These are phyloP conservation scores for Andrographis paniculata DNA, from an alignment of 305 asterid species.

Conservation along the genomic window DNA sequence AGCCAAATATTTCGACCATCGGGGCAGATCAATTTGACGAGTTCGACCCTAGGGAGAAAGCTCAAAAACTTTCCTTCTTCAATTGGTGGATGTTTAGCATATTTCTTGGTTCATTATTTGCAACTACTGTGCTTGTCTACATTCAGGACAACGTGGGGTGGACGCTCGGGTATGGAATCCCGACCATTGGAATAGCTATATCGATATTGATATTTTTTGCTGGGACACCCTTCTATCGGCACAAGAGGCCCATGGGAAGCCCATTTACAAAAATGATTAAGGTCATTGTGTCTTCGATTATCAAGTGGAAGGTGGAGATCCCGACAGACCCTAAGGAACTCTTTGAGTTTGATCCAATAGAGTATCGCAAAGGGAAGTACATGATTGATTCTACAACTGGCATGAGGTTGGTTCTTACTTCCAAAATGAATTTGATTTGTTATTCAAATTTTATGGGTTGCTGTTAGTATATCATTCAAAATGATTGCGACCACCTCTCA, in stretches of 20 bases:
- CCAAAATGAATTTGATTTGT: too few relatives aligned
- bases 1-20: too few relatives aligned
- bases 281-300: constrained; percentile 59
- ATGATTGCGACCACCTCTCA: too few relatives aligned
- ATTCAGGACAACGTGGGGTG: constrained; percentile 90
- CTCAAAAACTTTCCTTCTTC: too few relatives aligned
- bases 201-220: constrained; percentile 52
- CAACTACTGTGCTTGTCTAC: constrained; percentile 70
- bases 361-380: constrained; percentile 40
- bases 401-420: constrained; percentile 63
- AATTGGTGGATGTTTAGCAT: constrained; percentile 89
- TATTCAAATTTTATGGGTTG: too few relatives aligned
- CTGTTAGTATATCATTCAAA: too few relatives aligned
- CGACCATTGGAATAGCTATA: constrained; percentile 62
- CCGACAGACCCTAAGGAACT: constrained; percentile 53
- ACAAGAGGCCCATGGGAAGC: constrained; percentile 73
- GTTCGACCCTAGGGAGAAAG: too few relatives aligned
- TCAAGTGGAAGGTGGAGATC: constrained; percentile 42
- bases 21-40: too few relatives aligned
- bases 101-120: constrained; percentile 73
- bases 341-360: constrained; percentile 44
- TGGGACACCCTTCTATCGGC: constrained; percentile 74
- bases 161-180: constrained; percentile 83
- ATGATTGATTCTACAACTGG: constrained; percentile 67
- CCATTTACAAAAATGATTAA: constrained; percentile 72